Evolutionary conservation across 2,329 filamentous ascomycete species (phyloP).

Genomic region (Daldinia sp.): DNA sequence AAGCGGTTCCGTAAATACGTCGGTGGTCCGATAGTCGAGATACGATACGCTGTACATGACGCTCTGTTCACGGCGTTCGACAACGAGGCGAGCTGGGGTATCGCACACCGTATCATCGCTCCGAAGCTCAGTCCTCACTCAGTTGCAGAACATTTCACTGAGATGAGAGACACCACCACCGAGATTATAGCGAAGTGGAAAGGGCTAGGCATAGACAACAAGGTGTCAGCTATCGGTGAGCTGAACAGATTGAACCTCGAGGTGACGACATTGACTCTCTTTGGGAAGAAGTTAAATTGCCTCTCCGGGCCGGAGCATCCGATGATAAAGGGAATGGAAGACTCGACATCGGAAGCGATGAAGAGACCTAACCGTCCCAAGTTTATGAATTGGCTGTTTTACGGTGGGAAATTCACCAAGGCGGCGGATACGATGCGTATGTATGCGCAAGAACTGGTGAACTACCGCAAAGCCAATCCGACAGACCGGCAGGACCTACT

Average conservation of each 20-base stretch:
- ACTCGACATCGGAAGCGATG: slow-evolving; percentile 67
- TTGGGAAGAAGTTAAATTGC: slow-evolving; percentile 62
- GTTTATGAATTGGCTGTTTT: slow-evolving; percentile 65
- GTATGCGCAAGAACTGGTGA: slow-evolving; percentile 68
- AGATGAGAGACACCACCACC: slow-evolving; percentile 62
- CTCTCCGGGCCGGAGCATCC: slow-evolving; percentile 61
- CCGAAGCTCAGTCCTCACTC: slow-evolving; percentile 56
- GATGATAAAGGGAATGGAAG: slow-evolving; percentile 66
- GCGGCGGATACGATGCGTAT: slow-evolving; percentile 66
- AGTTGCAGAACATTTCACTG: slow-evolving; percentile 56
- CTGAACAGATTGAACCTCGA: slow-evolving; percentile 67
- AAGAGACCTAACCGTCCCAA: slow-evolving; percentile 65
- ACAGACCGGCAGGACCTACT: slow-evolving; percentile 71
- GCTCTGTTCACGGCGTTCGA: slow-evolving; percentile 66
- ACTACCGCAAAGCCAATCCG: slow-evolving; percentile 65
- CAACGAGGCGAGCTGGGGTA: slow-evolving; percentile 62
- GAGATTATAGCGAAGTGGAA: slow-evolving; percentile 66
- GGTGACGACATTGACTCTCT: slow-evolving; percentile 63
- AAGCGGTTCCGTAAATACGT: slow-evolving; percentile 67
- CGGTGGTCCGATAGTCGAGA: slow-evolving; percentile 65
- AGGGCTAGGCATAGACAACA: slow-evolving; percentile 53
- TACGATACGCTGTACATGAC: slow-evolving; percentile 63
- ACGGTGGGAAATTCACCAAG: slow-evolving; percentile 65
- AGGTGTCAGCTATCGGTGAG: slow-evolving; percentile 61
- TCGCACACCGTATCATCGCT: slow-evolving; percentile 65